A percentile compares a stretch with the other conserved stretches of the same genome.
These are phyloP conservation scores for Pichia sp. DNA, from an alignment of 1,139 yeast species.

Conservation along the genomic window DNA sequence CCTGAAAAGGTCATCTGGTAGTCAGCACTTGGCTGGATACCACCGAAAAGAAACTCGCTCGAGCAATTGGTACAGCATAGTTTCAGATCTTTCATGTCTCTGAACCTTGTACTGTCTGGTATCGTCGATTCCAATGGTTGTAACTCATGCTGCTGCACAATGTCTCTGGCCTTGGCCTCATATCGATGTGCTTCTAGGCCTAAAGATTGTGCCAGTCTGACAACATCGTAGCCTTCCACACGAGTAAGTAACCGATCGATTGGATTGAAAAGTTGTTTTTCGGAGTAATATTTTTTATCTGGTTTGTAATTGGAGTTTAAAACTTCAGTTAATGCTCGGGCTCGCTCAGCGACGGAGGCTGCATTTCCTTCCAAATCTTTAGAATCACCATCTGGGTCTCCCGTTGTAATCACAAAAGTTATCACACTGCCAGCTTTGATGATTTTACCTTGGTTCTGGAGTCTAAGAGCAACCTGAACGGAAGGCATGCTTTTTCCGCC, in stretches of 20 bases:
- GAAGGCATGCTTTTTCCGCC: conserved; percentile 86
- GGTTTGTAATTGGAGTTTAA: conserved; percentile 48
- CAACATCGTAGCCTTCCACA: conserved; percentile 82
- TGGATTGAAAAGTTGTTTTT: conserved; percentile 87
- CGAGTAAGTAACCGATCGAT: conserved; percentile 82
- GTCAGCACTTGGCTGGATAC: conserved; percentile 58
- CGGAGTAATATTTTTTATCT: conserved; percentile 76
- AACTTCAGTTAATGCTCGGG: conserved; percentile 73
- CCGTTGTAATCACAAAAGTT: conserved; percentile 67
- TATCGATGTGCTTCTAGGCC: conserved; percentile 74
- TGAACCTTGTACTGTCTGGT: conserved; percentile 78
- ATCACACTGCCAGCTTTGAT: conserved; percentile 88
- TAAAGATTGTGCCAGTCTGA: conserved; percentile 68
- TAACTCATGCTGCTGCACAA: conserved; percentile 42
- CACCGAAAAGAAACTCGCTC: conserved; percentile 61
- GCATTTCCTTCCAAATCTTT: conserved; percentile 30
- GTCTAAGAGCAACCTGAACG: conserved; percentile 84
- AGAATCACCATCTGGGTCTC: conserved; percentile 7
- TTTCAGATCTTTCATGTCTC: conserved; percentile 51
- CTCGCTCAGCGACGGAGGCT: conserved; percentile 61
- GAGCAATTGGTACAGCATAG: conserved; percentile 62
- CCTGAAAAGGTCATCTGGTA: conserved; percentile 65
- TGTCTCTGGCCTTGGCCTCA: conserved; percentile 41
- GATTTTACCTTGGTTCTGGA: conserved; percentile 75
- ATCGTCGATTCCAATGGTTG: conserved; percentile 80